A percentile compares a stretch with the other conserved stretches of the same genome.
Evolutionary conservation across 23 red algal species (phyloP).

Genomic region (Cyanidium caldarium): DNA sequence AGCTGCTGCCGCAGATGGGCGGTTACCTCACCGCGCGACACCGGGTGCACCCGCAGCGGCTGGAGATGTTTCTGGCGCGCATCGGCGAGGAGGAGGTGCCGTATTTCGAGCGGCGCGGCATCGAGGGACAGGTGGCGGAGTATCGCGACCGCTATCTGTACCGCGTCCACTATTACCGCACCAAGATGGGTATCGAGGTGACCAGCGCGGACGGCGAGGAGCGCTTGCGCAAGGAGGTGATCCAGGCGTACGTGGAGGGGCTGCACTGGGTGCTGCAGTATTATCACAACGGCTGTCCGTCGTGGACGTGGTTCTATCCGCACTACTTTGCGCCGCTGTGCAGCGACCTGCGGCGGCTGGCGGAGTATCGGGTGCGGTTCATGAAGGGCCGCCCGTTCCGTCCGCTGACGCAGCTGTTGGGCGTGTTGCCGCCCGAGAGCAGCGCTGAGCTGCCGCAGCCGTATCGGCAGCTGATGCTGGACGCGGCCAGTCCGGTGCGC

Average conservation of each 20-base stretch:
- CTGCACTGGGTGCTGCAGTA: slow-evolving; percentile 96
- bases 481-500: slow-evolving; percentile 43
- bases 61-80: slow-evolving; percentile 54
- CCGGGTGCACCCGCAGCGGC: slow-evolving; percentile 56
- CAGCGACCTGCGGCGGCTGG: slow-evolving; percentile 48
- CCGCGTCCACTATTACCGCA: slow-evolving; percentile 51
- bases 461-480: slow-evolving; percentile 21
- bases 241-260: slow-evolving; percentile 63
- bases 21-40: slow-evolving; percentile 75
- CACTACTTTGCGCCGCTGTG: slow-evolving; percentile 74
- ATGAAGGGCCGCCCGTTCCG: slow-evolving; percentile 70
- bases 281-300: slow-evolving; percentile 81
- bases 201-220: slow-evolving; percentile 23
- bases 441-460: slow-evolving; percentile 12
- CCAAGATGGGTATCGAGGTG: slow-evolving; percentile 36
- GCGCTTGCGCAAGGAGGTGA: slow-evolving; percentile 7
- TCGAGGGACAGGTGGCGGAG: slow-evolving; percentile 37
- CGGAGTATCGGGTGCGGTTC: slow-evolving; percentile 31
- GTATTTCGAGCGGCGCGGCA: slow-evolving; percentile 55
- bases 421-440: slow-evolving; percentile 63
- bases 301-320: slow-evolving; percentile 94
- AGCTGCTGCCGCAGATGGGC: slow-evolving; percentile 55
- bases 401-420: slow-evolving; percentile 77
- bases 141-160: slow-evolving; percentile 31
- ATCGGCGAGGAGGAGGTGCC: slow-evolving; percentile 53